Evolutionary conservation across 805 yeast genomes (phyloP), one percentile per base, ranked within the genome.

Genomic region (Wickerhamiella galacta): DNA sequence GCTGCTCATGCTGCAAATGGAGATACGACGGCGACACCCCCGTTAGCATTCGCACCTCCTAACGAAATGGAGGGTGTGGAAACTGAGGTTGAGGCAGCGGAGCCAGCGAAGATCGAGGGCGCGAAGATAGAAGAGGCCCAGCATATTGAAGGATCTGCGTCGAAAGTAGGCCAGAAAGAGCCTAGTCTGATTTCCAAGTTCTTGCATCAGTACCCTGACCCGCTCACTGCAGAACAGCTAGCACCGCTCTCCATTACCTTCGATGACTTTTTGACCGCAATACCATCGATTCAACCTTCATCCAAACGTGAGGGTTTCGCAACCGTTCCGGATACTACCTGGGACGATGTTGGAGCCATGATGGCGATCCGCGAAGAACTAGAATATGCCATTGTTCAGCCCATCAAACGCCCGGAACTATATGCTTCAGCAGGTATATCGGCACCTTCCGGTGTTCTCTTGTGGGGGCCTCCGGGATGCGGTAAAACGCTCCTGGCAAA

Each of bases 381-480:
- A 20, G 94, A 90, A 50, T 82, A 83, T 90, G 93, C 96, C 10
- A 82, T 90, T 41, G 98, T 90, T 2, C 95, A 87, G 52, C 98
- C 98, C 1, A 85, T 90, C 44, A 75, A 76, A 48, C 70, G 80
- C 41, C 98, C 98, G 1, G 95, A 87, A 40, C 58, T 87, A 15
- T 90, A 79, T 50, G 74, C 72, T 41, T 72, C 74, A 38, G 95
- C 85, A 8, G 98, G 98, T 54, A 85, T 90, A 27, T 72, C 82
- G 34, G 95, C 95, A 0, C 96, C 96, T 2, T 83, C 94, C 0
- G 98, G 98, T 36, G 98, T 90, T 1, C 58, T 90, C 17, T 68
- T 90, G 64, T 90, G 98, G 98, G 98, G 98, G 0, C 98, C 98
- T 2, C 98, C 98, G 3, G 98, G 98, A 23, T 90, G 96, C 60